Conservation (phyloP, 225 moss, liverwort and hornwort species). For the Pleurozium schreberi region DNA sequence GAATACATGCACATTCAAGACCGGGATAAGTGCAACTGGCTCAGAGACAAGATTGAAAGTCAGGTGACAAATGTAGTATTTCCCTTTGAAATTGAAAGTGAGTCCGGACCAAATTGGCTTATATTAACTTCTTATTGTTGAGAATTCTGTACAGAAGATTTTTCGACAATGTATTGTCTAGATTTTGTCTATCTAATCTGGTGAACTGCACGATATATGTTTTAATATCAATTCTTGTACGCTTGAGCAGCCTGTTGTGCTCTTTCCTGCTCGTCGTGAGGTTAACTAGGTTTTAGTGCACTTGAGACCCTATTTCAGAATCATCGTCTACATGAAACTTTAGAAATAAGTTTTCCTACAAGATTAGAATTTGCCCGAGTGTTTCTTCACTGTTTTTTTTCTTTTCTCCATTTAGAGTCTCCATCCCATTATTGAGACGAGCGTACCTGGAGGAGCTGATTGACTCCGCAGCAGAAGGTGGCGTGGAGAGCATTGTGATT, state of each 20-base stretch:
- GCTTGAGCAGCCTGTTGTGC: slow-evolving; percentile 22
- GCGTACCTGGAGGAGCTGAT: slow-evolving; percentile 42
- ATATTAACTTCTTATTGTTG: not conserved
- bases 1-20: slow-evolving; percentile 93
- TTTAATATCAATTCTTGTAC: not conserved
- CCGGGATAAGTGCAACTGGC: slow-evolving; percentile 85
- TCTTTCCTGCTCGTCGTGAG: slow-evolving; percentile 40
- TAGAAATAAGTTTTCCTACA: not conserved
- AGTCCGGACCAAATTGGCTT: not conserved
- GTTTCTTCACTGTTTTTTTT: not conserved
- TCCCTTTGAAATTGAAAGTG: not conserved
- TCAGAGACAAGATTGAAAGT: slow-evolving; percentile 80
- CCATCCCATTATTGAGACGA: not conserved
- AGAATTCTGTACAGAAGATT: not conserved
- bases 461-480: slow-evolving; percentile 67
- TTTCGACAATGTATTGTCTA: not conserved
- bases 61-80: slow-evolving; percentile 13
- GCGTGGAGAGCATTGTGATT: slow-evolving; percentile 71
- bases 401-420: not conserved
- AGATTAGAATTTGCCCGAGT: not conserved
- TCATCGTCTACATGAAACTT: not conserved
- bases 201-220: not conserved
- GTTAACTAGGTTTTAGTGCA: not conserved
- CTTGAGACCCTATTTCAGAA: not conserved
- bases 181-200: not conserved